Evolutionary conservation across 768 basidiomycete species (phyloP), one percentile per base, ranked within the genome.

Genomic region (Favolaschia claudopus): DNA sequence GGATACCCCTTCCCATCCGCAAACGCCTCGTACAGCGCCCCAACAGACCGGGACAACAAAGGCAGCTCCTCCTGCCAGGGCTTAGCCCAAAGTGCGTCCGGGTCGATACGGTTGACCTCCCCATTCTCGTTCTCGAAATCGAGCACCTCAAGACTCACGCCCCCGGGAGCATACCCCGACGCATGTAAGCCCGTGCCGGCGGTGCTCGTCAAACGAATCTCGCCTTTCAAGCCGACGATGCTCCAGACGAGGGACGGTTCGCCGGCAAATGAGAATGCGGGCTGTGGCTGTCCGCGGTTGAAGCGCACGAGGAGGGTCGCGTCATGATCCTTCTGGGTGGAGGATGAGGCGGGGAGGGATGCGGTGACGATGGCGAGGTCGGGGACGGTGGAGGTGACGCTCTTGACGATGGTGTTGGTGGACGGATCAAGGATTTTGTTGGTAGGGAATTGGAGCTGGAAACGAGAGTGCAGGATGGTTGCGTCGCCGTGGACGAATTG

Each of bases 331-430:
- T 45, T 52, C 46, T 55, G 49, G 27, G 45, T 27, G 2, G 31
- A 7, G 24, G 44, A 7, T 6, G 58, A 54, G 22, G 40, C 51
- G 9, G 3, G 37, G 13, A 70, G 54, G 19, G 47, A 39, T 19
- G 60, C 63, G 15, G 48, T 39, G 39, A 64, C 44, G 9, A 64
- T 53, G 43, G 66, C n/a, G 31, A 69, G 66, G 45, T 66, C 63
- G 5, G 63, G 50, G 13, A 63, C 58, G 25, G 59, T 51, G 14
- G 60, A 38, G 5, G 40, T 20, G 8, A 48, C 62, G 24, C 39
- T 34, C 24, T 66, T 57, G 13, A 55, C 34, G n/a, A 61, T 46
- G 31, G 12, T 36, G 31, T 43, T 34, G 2, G 68, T 67, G 2
- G 55, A 56, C 17, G 57, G 60, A n/a, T 54, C 57, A 27, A 39